Conservation (phyloP, 805 yeast species). For the Zygoascus flipseniorum region DNA sequence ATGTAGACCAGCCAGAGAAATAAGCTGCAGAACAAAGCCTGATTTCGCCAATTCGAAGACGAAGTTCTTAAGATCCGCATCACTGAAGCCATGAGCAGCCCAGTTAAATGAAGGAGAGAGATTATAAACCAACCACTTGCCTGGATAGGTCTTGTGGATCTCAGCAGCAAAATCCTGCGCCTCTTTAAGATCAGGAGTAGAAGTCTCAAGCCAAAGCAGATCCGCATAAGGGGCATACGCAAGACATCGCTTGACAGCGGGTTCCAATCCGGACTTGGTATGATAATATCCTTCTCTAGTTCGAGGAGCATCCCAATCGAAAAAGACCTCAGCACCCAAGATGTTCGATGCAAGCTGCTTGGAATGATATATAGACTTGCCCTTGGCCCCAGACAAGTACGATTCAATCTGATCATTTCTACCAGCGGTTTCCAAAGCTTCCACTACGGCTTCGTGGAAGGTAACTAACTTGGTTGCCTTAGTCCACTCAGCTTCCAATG, state of each 20-base stretch:
- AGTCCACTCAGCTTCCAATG: slow-evolving; percentile 42
- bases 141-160: slow-evolving; percentile 41
- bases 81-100: slow-evolving; percentile 47
- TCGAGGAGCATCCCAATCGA: slow-evolving; percentile 54
- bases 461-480: slow-evolving; percentile 35
- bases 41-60: slow-evolving; percentile 46
- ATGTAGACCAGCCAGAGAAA: slow-evolving; percentile 55
- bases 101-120: slow-evolving; percentile 56
- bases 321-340: slow-evolving; percentile 31
- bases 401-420: slow-evolving; percentile 24
- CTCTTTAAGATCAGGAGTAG: slow-evolving; percentile 45
- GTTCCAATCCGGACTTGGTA: slow-evolving; percentile 41
- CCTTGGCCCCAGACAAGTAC: slow-evolving; percentile 22
- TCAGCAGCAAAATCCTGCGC: slow-evolving; percentile 40
- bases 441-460: slow-evolving; percentile 42
- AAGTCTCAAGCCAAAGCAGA: slow-evolving; percentile 55
- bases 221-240: slow-evolving; percentile 53
- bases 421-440: slow-evolving; percentile 24
- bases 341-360: slow-evolving; percentile 22
- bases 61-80: slow-evolving; percentile 38
- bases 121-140: slow-evolving; percentile 51
- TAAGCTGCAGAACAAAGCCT: slow-evolving; percentile 52
- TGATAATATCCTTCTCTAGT: slow-evolving; percentile 51
- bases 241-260: slow-evolving; percentile 46
- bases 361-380: slow-evolving; percentile 26